These are phyloP conservation scores for Hanseniaspora pseudoguilliermondii DNA, from an alignment of 805 yeast species.

Conservation along the genomic window DNA sequence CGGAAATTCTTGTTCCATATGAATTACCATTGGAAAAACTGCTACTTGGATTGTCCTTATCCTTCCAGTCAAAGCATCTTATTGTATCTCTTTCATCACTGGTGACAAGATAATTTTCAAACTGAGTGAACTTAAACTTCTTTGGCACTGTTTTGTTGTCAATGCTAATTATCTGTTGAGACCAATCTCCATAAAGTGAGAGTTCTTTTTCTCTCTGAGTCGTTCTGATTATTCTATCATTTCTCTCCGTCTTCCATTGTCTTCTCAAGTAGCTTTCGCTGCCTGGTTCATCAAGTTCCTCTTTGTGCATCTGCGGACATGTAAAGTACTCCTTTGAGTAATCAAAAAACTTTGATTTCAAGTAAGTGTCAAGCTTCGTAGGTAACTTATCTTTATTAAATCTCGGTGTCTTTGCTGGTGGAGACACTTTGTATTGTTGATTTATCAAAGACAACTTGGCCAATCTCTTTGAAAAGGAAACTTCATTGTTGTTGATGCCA, in stretches of 20 bases:
- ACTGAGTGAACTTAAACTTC: constrained; percentile 70
- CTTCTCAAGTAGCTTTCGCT: constrained; percentile 70
- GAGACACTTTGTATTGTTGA: constrained; percentile 32
- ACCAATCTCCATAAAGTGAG: constrained; percentile 81
- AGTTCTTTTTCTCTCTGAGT: constrained; percentile 83
- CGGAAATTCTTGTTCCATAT: constrained; percentile 78
- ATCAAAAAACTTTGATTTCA: constrained; percentile 53
- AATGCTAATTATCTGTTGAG: constrained; percentile 41
- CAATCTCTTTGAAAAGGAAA: constrained; percentile 4
- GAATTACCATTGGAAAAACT: constrained; percentile 77
- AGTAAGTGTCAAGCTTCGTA: constrained; percentile 32
- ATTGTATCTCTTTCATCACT: constrained; percentile 76
- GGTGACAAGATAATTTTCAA: constrained; percentile 68
- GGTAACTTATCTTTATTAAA: constrained; percentile 27
- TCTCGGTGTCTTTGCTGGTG: constrained; percentile 47
- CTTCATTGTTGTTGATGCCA: constrained; percentile 16
- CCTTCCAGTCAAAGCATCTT: constrained; percentile 80
- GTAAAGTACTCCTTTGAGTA: constrained; percentile 82
- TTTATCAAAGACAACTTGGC: constrained; percentile 20
- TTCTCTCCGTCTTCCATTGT: constrained; percentile 80
- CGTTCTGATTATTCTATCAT: constrained; percentile 71
- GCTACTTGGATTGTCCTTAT: constrained; percentile 37
- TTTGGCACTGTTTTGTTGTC: constrained; percentile 73
- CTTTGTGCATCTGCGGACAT: constrained; percentile 83
- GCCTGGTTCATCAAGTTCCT: constrained; percentile 84